Percentiles rank a stretch among this genome's conserved stretches.
These are phyloP conservation scores for Eucalyptus erythrocorys DNA, from an alignment of 345 rosid species.

Conservation along the genomic window DNA sequence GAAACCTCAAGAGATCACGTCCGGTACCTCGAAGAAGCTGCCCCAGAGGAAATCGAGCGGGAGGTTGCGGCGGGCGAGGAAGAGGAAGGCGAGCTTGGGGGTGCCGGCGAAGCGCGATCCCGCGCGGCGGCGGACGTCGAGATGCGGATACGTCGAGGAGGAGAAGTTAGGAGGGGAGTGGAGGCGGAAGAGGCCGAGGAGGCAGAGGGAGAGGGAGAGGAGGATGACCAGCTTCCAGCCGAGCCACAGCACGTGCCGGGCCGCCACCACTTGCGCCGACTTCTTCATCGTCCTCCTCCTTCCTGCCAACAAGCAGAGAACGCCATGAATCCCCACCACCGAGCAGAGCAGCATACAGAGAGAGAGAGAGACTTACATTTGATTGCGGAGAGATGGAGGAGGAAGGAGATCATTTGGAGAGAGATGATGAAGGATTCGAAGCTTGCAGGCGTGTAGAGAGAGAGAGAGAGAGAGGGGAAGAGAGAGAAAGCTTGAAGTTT, in stretches of 20 bases:
- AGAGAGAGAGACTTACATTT: background rate
- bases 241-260: slow-evolving; percentile 35
- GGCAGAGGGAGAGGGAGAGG: slow-evolving; percentile 37
- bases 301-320: background rate
- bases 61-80: slow-evolving; percentile 40
- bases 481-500: background rate
- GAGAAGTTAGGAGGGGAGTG: slow-evolving; percentile 9
- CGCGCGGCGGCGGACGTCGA: slow-evolving; percentile 1
- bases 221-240: slow-evolving; percentile 54
- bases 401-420: background rate
- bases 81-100: slow-evolving; percentile 62
- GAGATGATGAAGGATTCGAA: background rate
- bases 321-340: background rate
- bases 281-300: slow-evolving; percentile 29
- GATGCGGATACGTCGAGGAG: background rate
- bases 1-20: background rate
- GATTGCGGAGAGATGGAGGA: background rate
- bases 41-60: slow-evolving; percentile 75
- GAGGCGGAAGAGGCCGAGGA: slow-evolving; percentile 38
- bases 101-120: slow-evolving; percentile 11
- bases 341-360: background rate
- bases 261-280: background rate
- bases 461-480: background rate
- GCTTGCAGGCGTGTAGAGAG: background rate
- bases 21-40: slow-evolving; percentile 48